Evolutionary conservation across 2,329 filamentous ascomycete genomes (phyloP).

Genomic region (Talaromyces sp.): DNA sequence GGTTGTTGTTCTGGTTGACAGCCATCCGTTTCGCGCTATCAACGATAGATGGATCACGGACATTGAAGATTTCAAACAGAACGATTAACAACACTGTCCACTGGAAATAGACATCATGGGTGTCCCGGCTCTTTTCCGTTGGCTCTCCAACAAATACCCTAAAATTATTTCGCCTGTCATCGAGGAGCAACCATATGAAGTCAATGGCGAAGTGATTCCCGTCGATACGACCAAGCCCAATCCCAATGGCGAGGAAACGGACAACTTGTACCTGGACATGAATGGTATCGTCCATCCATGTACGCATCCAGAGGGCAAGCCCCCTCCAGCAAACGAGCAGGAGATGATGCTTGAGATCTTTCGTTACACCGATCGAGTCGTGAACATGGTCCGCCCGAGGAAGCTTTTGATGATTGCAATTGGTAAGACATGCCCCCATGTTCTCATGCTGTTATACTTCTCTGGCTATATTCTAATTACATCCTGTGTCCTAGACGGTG

Average conservation of each 20-base stretch:
- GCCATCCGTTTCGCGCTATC: background rate
- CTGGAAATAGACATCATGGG: constrained; percentile 59
- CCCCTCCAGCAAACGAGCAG: constrained; percentile 87
- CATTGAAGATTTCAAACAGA: background rate
- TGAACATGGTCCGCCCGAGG: constrained; percentile 96
- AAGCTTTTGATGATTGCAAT: constrained; percentile 98
- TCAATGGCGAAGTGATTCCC: constrained; percentile 81
- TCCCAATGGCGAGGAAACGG: constrained; percentile 95
- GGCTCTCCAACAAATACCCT: constrained; percentile 94
- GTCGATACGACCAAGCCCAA: constrained; percentile 82
- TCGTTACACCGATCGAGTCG: constrained; percentile 95
- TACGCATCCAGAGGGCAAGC: constrained; percentile 91
- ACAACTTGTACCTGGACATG: constrained; percentile 98
- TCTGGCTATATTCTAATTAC: constrained; percentile 31
- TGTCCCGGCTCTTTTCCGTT: constrained; percentile 92
- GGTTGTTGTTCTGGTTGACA: background rate
- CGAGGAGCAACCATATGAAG: constrained; percentile 75
- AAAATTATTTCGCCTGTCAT: constrained; percentile 93
- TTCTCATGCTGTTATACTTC: background rate
- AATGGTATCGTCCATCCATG: constrained; percentile 99
- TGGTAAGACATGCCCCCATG: constrained; percentile 48
- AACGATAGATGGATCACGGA: background rate
- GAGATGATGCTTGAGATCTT: constrained; percentile 99
- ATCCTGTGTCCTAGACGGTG: constrained; percentile 64
- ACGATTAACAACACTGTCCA: background rate